Percentiles rank a stretch among this genome's conserved stretches.
Conservation (phyloP, 2,329 filamentous ascomycete species). For the Phaeosphaeria sp. region DNA sequence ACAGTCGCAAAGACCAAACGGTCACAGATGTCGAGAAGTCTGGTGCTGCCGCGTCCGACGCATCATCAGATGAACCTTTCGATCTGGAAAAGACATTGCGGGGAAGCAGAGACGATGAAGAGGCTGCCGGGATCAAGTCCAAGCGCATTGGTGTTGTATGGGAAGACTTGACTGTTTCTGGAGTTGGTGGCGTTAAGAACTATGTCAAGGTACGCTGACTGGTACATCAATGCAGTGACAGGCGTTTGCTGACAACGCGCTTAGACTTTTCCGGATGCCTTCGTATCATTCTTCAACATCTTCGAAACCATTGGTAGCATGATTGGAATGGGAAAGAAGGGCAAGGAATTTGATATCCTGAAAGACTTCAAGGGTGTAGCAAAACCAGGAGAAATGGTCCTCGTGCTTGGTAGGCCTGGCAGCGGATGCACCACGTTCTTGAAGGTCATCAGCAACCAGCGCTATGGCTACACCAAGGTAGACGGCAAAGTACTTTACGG, state of each 20-base stretch:
- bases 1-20: conserved; percentile 45
- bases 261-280: conserved; percentile 77
- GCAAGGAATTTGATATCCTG: conserved; percentile 75
- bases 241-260: conserved; percentile 13
- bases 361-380: conserved; percentile 68
- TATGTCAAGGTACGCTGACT: conserved; percentile 57
- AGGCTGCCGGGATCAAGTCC: conserved; percentile 77
- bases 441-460: conserved; percentile 62
- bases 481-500: conserved; percentile 80
- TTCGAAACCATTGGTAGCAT: conserved; percentile 69
- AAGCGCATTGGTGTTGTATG: conserved; percentile 78
- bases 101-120: conserved; percentile 73
- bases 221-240: conserved; percentile 13
- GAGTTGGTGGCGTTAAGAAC: conserved; percentile 76
- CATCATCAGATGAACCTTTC: conserved; percentile 62
- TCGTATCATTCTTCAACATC: conserved; percentile 78
- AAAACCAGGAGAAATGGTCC: conserved; percentile 82
- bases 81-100: conserved; percentile 78
- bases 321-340: conserved; percentile 71
- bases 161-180: conserved; percentile 78
- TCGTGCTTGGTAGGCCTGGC: conserved; percentile 80
- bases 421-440: conserved; percentile 63
- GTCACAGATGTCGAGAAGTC: conserved; percentile 67
- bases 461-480: conserved; percentile 66
- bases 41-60: conserved; percentile 36